Conservation (phyloP, 2,329 filamentous ascomycete genomes). For the Penicillium thymicola region DNA sequence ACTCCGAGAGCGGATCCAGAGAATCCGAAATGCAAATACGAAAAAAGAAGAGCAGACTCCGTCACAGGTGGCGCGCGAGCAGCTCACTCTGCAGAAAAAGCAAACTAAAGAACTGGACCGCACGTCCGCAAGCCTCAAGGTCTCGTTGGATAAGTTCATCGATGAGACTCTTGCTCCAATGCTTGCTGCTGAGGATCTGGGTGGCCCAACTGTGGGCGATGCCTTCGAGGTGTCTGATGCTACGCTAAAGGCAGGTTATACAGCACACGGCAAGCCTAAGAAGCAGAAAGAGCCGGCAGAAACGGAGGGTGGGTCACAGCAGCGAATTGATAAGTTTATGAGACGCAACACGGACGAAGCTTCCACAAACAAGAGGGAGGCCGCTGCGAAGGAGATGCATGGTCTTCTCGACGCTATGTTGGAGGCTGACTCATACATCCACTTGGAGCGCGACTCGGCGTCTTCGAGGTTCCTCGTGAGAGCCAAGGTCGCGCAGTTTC, state of each 20-base stretch:
- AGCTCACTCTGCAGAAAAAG: slow-evolving; percentile 58
- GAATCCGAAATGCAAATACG: slow-evolving; percentile 57
- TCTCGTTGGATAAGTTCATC: slow-evolving; percentile 67
- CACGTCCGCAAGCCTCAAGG: slow-evolving; percentile 60
- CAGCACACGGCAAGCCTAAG: slow-evolving; percentile 49
- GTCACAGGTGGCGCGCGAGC: slow-evolving; percentile 60
- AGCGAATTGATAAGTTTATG: slow-evolving; percentile 52
- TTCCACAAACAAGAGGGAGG: slow-evolving; percentile 45
- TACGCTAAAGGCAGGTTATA: slow-evolving; percentile 53
- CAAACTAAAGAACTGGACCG: slow-evolving; percentile 60
- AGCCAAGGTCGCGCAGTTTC: slow-evolving; percentile 55
- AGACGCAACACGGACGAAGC: slow-evolving; percentile 31
- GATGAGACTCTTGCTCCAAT: slow-evolving; percentile 67
- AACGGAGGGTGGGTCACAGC: slow-evolving; percentile 40
- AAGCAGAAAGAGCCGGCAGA: slow-evolving; percentile 31
- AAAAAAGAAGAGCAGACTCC: slow-evolving; percentile 57
- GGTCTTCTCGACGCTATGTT: slow-evolving; percentile 48
- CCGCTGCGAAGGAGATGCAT: slow-evolving; percentile 48
- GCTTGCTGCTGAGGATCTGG: slow-evolving; percentile 78
- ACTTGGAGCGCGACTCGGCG: slow-evolving; percentile 50
- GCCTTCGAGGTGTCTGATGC: slow-evolving; percentile 62
- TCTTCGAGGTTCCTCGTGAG: slow-evolving; percentile 53
- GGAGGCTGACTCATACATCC: slow-evolving; percentile 48
- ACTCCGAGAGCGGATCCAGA: slow-evolving; percentile 57
- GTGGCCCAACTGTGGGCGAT: slow-evolving; percentile 77